Base-by-base conservation (phyloP, 257 asterid species). In the Echites panduratus region DNA sequence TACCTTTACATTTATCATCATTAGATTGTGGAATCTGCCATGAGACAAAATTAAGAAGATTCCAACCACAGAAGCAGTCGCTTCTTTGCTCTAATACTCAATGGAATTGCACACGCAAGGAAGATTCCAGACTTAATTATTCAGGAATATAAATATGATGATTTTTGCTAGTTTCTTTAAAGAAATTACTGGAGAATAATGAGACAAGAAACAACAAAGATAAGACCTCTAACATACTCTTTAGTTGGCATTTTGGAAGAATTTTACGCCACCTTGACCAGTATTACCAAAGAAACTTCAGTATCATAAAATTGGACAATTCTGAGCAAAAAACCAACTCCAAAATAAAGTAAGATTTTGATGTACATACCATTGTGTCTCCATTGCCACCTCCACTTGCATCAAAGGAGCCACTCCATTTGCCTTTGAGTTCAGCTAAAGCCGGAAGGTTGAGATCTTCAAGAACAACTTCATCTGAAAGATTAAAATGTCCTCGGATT, bases 301-400 rank as follows among this genome's bases (percentile, higher is more conserved):
- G 27, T 44, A 70, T 16, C 35, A 22, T 63, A 35, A 20, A 65
- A 35, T 49, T 64, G 29, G 26, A 56, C 26, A 7, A 26, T 68
- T 52, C 12, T 52, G 7, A 8, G 40, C 10, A 27, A 10, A 45
- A 48, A 57, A 49, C 48, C 7, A 52, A 59, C 83, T 72, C 59
- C 75, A 79, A 73, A 73, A 20, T 32, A 27, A 29, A 66, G 26
- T 41, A 58, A 64, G 56, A 70, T 38, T 66, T 49, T 24, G 20
- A 79, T 69, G 74, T 79, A 76, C 76, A 40, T 83, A 95, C 99
- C 93, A 82, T 87, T 27, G 99, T 95, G 76, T 95, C 99, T 71
- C 99, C 99, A 76, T 91, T 95, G 89, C 99, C 99, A 58, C 99
- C 99, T 77, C 99, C 99, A 77, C 99, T 95, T 71, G 99, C 98